Conservation (phyloP, 2,329 filamentous ascomycete species). For the Colletotrichum euphorbiae region DNA sequence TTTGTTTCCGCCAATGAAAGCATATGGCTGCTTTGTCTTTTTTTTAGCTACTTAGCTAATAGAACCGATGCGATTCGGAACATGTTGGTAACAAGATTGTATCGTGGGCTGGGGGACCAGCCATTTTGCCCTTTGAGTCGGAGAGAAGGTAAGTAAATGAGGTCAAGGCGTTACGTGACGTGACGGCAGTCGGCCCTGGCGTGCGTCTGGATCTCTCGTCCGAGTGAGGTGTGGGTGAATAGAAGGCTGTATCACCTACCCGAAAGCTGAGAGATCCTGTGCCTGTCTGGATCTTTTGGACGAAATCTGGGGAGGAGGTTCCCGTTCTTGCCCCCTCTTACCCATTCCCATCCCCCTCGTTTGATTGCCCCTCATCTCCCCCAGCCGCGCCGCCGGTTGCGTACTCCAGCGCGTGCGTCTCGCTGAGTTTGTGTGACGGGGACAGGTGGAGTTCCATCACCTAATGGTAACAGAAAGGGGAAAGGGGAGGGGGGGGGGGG, state of each 20-base stretch:
- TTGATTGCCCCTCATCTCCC: slow-evolving; percentile 1
- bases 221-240: neutral
- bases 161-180: slow-evolving; percentile 16
- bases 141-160: neutral
- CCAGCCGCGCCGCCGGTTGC: neutral
- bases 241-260: no score
- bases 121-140: neutral
- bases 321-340: neutral
- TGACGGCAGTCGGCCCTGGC: slow-evolving; percentile 3
- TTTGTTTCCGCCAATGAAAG: neutral
- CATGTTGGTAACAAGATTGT: slow-evolving; percentile 20
- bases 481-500: slow-evolving; percentile 9
- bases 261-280: neutral
- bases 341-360: neutral
- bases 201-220: neutral
- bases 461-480: slow-evolving; percentile 20
- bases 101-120: neutral
- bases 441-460: slow-evolving; percentile 17
- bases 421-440: slow-evolving; percentile 10
- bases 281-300: neutral
- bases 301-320: slow-evolving; percentile 27
- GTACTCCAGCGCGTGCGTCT: slow-evolving; percentile 3
- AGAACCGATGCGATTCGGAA: neutral
- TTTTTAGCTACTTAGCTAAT: neutral
- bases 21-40: neutral